Percentiles rank a stretch among this genome's conserved stretches.
Conservation (phyloP, 108 stramenopile genomes). For the Aurantiochytrium sp. region DNA sequence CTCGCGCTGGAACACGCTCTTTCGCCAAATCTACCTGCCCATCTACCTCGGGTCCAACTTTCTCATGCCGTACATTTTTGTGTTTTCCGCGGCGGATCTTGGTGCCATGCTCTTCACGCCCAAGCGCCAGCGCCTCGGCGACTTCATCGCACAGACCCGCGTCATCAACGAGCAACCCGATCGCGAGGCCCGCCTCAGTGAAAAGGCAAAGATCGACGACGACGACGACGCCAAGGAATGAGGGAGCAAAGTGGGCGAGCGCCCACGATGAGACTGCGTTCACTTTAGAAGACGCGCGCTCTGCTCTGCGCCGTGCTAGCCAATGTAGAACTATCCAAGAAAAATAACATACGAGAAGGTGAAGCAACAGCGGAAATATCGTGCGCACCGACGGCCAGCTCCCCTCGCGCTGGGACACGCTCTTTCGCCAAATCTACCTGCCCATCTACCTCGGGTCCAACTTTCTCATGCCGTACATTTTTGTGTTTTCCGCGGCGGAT, state of each 20-base stretch:
- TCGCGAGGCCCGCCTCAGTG: not conserved
- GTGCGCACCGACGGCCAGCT: constrained; percentile 29
- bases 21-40: not conserved
- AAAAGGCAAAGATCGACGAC: not conserved
- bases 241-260: too few species aligned
- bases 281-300: too few species aligned
- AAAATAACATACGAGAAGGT: too few species aligned
- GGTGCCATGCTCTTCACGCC: not conserved
- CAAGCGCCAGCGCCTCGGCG: constrained; percentile 18
- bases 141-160: not conserved
- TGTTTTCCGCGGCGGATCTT: not conserved
- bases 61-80: not conserved
- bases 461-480: not conserved
- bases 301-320: too few species aligned
- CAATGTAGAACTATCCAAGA: too few species aligned
- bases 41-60: not conserved
- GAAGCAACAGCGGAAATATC: too few species aligned
- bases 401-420: not conserved
- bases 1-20: constrained; percentile 10
- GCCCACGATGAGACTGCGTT: too few species aligned
- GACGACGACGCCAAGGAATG: constrained; percentile 28
- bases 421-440: not conserved
- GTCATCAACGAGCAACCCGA: constrained; percentile 6
- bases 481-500: not conserved
- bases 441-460: not conserved